Base-by-base conservation (phyloP, 306 rosid species). In the Cotoneaster glaucophyllus region DNA sequence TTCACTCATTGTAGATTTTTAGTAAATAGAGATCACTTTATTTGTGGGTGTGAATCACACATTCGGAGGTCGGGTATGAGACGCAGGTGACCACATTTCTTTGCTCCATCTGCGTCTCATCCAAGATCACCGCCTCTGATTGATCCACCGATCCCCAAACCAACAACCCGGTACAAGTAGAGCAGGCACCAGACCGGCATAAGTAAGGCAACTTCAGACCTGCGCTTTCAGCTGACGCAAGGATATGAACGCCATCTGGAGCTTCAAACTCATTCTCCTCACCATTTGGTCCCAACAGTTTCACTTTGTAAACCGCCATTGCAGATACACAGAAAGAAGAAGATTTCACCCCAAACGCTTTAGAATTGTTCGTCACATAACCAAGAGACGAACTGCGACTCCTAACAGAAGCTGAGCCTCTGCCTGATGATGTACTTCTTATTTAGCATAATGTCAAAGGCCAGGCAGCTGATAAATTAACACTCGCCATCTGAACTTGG, bases 141-240 rank as follows among this genome's bases (percentile, higher is more conserved):
- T 90, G 98, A 68, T 90, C 97, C 59, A 86, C 90, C 0, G 85
- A 44, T 39, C 95, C 91, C 0, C 81, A 70, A 72, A 34, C 83
- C 70, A 90, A 1, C 39, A 77, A 75, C 7, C 96, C 93, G 0
- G 97, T 34, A 76, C 97, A 89, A 11, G 97, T 85, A 37, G 93
- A 91, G 86, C 97, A 93, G 1, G 98, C 86, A 45, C 96, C 96
- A 8, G 96, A 95, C 80, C 91, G 83, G 86, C 96, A 93, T 4
- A 90, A 91, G 83, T 87, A 84, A 21, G 97, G 97, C 44, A 93
- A 78, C 43, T 88, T 95, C 65, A 89, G 7, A 48, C 98, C 97
- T 15, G 96, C 93, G 29, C 39, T 77, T 73, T 93, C 98, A 14
- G 91, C 97, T n/a, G 96, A 79, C 67, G 88, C 97, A 41, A 89